Conservation (phyloP, 805 yeast species). For the Yarrowia sp. region DNA sequence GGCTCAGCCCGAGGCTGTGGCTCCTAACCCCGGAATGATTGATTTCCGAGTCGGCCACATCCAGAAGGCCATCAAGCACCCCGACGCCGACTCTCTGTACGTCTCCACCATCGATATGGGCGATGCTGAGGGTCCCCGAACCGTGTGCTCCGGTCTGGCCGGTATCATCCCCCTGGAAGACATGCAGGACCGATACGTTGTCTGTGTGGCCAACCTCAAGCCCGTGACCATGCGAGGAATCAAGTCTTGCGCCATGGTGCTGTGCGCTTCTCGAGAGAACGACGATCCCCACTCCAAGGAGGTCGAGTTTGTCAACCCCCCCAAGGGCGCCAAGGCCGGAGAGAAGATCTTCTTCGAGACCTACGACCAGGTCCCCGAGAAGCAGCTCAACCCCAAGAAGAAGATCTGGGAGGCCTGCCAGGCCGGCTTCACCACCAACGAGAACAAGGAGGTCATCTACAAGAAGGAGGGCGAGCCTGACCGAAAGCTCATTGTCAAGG, state of each 20-base stretch:
- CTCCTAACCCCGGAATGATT: constrained; percentile 81
- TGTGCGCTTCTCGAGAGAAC: constrained; percentile 74
- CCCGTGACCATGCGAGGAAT: constrained; percentile 99
- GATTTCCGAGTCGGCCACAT: constrained; percentile 96
- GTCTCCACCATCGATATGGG: constrained; percentile 97
- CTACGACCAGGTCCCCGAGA: constrained; percentile 85
- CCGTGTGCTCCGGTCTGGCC: constrained; percentile 96
- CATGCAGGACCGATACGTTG: constrained; percentile 92
- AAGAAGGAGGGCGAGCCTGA: constrained; percentile 77
- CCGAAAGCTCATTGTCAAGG: constrained; percentile 74
- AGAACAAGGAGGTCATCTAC: constrained; percentile 76
- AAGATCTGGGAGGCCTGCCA: constrained; percentile 96
- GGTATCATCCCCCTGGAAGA: constrained; percentile 88
- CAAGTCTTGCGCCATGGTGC: constrained; percentile 94
- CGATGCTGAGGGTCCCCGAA: constrained; percentile 96
- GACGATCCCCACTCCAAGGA: constrained; percentile 52
- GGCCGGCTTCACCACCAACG: constrained; percentile 86
- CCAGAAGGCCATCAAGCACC: constrained; percentile 95
- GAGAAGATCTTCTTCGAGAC: constrained; percentile 96
- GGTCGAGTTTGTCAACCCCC: constrained; percentile 95
- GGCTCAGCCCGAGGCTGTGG: constrained; percentile 59
- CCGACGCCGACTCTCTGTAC: constrained; percentile 95
- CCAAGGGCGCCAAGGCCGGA: constrained; percentile 91
- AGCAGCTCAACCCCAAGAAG: constrained; percentile 96
- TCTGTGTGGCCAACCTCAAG: constrained; percentile 93